Conservation (phyloP, 345 rosid species). For the Citrus australasica region DNA sequence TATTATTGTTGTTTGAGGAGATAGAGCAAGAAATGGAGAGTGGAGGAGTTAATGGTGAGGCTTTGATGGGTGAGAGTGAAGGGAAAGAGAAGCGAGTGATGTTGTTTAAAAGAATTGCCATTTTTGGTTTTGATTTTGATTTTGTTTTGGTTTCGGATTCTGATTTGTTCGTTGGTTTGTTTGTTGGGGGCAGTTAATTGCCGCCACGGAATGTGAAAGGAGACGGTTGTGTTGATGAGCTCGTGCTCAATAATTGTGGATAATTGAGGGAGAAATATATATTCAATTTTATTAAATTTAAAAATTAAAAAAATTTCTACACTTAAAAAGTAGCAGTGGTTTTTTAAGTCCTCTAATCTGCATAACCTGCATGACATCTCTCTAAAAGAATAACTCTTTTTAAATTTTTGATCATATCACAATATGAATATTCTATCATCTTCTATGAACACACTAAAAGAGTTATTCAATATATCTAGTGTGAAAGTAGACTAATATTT, state of each 20-base stretch:
- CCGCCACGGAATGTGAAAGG: conserved; percentile 21
- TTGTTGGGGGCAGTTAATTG: conserved; percentile 13
- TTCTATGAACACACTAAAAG: neutral
- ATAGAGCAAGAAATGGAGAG: conserved; percentile 34
- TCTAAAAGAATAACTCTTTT: no score
- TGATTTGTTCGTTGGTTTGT: neutral
- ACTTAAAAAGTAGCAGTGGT: no score
- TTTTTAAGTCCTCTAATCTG: no score
- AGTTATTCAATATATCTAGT: neutral
- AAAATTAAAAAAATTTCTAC: no score
- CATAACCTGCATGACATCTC: no score
- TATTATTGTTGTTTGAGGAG: neutral
- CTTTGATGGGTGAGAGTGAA: conserved; percentile 18
- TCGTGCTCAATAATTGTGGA: neutral
- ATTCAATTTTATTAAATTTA: no score
- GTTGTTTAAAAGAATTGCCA: conserved; percentile 21
- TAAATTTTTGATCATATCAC: no score
- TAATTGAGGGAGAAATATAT: neutral
- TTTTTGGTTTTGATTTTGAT: neutral
- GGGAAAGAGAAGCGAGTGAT: conserved; percentile 14
- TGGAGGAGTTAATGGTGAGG: conserved; percentile 19
- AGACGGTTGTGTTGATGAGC: neutral
- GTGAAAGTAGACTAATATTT: neutral
- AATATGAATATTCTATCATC: no score
- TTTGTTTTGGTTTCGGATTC: neutral